phyloP scores from a whole-genome alignment of 495 filamentous ascomycete genomes.

The Penicilliopsis zonata region DNA sequence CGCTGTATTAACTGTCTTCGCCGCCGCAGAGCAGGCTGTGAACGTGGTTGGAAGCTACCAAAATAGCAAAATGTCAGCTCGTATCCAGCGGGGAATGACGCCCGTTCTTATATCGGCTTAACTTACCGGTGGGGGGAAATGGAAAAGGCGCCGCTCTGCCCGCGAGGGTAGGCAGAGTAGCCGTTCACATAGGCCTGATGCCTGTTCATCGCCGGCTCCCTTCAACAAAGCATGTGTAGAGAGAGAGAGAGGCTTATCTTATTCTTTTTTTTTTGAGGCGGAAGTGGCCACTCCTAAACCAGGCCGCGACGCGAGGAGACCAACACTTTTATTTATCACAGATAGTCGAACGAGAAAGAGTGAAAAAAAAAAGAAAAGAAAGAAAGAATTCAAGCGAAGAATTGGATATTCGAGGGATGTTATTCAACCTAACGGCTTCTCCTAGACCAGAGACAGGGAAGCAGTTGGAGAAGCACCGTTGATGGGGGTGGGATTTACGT shows the following conservation, averaged over 20 bases:
- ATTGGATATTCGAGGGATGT: no score
- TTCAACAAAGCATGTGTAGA: constrained; percentile 3
- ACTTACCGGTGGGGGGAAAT: constrained; percentile 81
- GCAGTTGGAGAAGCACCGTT: no score
- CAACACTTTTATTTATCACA: no score
- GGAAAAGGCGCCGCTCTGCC: constrained; percentile 53
- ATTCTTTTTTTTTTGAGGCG: no score
- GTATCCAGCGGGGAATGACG: constrained; percentile 4
- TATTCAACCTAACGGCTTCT: no score
- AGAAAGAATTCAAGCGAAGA: no score
- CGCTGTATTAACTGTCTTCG: constrained; percentile 63
- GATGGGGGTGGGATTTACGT: not conserved
- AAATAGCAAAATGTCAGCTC: constrained; percentile 2
- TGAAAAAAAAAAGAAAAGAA: not conserved
- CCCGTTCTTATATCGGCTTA: constrained; percentile 2
- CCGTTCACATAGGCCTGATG: constrained; percentile 67
- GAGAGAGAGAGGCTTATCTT: no score
- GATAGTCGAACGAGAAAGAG: not conserved
- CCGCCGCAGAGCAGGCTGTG: constrained; percentile 61
- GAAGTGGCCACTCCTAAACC: no score
- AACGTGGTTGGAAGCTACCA: constrained; percentile 75
- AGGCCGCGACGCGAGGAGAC: no score
- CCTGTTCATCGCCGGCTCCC: constrained; percentile 47
- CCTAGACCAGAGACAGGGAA: no score
- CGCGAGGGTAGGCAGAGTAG: constrained; percentile 51